Base-by-base conservation (phyloP, 116 monocot genomes). In the Iris pallida region DNA sequence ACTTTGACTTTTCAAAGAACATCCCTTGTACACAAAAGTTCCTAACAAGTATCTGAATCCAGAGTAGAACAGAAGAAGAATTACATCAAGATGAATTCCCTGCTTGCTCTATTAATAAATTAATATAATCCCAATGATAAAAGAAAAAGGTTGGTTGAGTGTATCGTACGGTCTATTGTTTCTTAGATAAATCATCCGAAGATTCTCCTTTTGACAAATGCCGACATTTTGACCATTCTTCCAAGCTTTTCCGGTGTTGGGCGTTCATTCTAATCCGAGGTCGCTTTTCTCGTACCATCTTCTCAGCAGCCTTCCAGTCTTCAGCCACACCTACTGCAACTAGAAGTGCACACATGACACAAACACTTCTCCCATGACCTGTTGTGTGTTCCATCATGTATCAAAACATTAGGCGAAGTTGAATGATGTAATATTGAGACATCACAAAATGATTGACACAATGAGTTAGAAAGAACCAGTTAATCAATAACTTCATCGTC, bases 351-450 rank as follows among this genome's bases (percentile, higher is more conserved):
- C 91, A 91, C 82, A 88, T 80, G 59, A 95, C 84, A 43, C 86
- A 86, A 9, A 88, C 95, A 69, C 95, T 91, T 69, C 95, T 88
- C n/a, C 94, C 94, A 77, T 90, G 94, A 64, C 90, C 90, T 95
- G 86, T 85, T 67, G 45, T 47, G 68, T 63, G 42, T 47, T 47
- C 47, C 47, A 20, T 17, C 64, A 64, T 17, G 18, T 8, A 47
- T 47, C 47, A 47, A 9, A 47, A 64, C 0, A 64, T 64, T 64
- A 64, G 64, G 46, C 47, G 16, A 63, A 47, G 18, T 5, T 18
- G 20, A 41, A 41, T 18, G 40, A 30, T 16, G 20, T 16, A 11
- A 44, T 44, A 11, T 5, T 45, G 44, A 61, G 20, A 42, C 45
- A 61, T 45, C 15, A 43, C 3, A 61, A 61, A 4, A 42, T 61